Percentiles rank a stretch among this genome's conserved stretches.
Conservation (phyloP, 129 eudicot species). For the Saposhnikovia divaricata region DNA sequence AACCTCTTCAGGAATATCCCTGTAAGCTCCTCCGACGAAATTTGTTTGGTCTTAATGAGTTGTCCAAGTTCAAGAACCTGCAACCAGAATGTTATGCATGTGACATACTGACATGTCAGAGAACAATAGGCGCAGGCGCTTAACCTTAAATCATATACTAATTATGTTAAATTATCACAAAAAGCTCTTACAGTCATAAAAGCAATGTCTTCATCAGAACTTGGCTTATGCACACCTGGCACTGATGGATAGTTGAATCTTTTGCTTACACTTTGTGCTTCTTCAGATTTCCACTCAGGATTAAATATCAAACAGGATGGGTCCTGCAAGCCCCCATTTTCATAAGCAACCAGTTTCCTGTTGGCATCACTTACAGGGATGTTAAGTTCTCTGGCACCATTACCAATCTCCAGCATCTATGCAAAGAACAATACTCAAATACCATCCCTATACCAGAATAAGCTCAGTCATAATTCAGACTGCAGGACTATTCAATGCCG, state of each 20-base stretch:
- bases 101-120: not conserved
- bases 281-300: constrained; percentile 42
- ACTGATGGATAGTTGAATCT: constrained; percentile 50
- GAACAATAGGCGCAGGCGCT: not conserved
- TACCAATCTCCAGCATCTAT: constrained; percentile 69
- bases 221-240: constrained; percentile 53
- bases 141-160: not conserved
- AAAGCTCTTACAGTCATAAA: constrained; percentile 72
- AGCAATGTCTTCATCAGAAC: constrained; percentile 75
- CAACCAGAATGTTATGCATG: not conserved
- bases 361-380: constrained; percentile 45
- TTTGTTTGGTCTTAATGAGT: constrained; percentile 61
- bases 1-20: constrained; percentile 61
- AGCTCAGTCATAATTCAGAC: not conserved
- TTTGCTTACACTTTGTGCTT: constrained; percentile 20
- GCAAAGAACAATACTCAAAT: not conserved
- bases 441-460: not conserved
- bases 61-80: constrained; percentile 92
- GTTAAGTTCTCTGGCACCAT: constrained; percentile 60
- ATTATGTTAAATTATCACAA: not conserved
- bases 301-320: constrained; percentile 65
- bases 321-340: constrained; percentile 68
- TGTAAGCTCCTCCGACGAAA: constrained; percentile 65
- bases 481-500: not conserved
- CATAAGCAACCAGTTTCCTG: constrained; percentile 61